Evolutionary conservation across 768 basidiomycete species (phyloP).

Genomic region (Mycena crocata): DNA sequence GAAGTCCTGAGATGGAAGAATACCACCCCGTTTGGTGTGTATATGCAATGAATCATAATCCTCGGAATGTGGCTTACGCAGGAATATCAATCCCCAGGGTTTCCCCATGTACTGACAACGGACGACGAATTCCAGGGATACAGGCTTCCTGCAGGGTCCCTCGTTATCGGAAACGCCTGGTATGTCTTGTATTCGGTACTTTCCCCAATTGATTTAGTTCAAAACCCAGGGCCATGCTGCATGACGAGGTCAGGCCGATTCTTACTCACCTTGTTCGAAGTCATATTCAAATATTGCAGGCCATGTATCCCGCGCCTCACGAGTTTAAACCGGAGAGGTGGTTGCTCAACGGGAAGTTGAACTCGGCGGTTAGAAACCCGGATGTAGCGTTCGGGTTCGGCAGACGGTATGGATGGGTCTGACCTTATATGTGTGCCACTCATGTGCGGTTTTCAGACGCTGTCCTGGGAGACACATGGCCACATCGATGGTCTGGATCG

Average conservation of each 20-base stretch:
- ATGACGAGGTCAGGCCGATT: conserved; percentile 12
- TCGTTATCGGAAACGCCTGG: conserved; percentile 45
- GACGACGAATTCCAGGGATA: conserved; percentile 44
- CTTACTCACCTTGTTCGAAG: background rate
- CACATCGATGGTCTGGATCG: background rate
- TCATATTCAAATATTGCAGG: background rate
- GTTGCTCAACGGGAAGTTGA: conserved; percentile 37
- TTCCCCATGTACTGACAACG: background rate
- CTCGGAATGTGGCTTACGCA: background rate
- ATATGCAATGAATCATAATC: background rate
- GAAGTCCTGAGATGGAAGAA: conserved; percentile 52
- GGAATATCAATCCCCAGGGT: background rate
- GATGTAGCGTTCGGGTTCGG: conserved; percentile 40
- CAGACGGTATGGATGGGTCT: conserved; percentile 2
- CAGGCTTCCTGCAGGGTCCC: conserved; percentile 43
- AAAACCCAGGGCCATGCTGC: conserved; percentile 26
- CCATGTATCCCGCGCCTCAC: conserved; percentile 48
- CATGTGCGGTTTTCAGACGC: background rate
- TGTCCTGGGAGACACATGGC: background rate
- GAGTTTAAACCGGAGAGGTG: conserved; percentile 54
- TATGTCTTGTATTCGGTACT: background rate
- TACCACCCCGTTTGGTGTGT: conserved; percentile 46
- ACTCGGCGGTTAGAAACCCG: conserved; percentile 26
- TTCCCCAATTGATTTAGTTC: background rate
- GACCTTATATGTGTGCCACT: background rate